Conservation (phyloP, 2,329 filamentous ascomycete species). For the Aspergillus oerlinghausenensis region DNA sequence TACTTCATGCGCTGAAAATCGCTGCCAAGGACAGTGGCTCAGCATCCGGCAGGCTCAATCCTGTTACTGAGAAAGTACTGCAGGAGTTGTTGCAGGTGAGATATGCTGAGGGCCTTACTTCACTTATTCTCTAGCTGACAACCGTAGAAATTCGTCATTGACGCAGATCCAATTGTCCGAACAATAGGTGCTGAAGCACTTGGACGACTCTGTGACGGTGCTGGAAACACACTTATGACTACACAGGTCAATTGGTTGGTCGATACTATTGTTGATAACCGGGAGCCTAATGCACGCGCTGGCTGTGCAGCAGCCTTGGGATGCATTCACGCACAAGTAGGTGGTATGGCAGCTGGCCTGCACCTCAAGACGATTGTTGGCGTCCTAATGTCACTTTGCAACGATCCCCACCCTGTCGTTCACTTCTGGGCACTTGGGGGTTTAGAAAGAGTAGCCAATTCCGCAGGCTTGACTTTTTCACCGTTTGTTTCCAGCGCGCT, state of each 20-base stretch:
- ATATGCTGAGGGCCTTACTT: conserved; percentile 6
- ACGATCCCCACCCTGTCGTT: conserved; percentile 89
- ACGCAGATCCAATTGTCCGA: conserved; percentile 80
- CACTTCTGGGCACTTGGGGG: conserved; percentile 96
- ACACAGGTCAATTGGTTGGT: conserved; percentile 86
- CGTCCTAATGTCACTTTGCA: conserved; percentile 95
- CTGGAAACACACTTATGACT: conserved; percentile 85
- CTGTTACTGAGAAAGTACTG: conserved; percentile 69
- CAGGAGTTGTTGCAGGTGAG: conserved; percentile 72
- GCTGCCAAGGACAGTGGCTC: conserved; percentile 75
- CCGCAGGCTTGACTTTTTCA: conserved; percentile 87
- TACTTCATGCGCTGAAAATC: conserved; percentile 77
- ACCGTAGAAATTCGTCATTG: conserved; percentile 65
- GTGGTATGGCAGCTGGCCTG: conserved; percentile 93
- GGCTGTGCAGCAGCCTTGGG: conserved; percentile 92
- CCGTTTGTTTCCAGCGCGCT: conserved; percentile 84
- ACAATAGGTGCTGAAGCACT: conserved; percentile 79
- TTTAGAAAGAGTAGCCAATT: conserved; percentile 79
- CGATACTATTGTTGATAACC: conserved; percentile 88
- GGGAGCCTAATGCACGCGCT: conserved; percentile 87
- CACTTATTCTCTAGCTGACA: conserved; percentile 1
- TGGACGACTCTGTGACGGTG: conserved; percentile 76
- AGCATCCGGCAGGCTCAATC: conserved; percentile 65
- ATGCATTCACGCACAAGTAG: conserved; percentile 89
- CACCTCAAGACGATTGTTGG: conserved; percentile 97